A percentile compares a stretch with the other conserved stretches of the same genome.
These are phyloP conservation scores for Dryas drummondii DNA, from an alignment of 306 rosid species.

Conservation along the genomic window DNA sequence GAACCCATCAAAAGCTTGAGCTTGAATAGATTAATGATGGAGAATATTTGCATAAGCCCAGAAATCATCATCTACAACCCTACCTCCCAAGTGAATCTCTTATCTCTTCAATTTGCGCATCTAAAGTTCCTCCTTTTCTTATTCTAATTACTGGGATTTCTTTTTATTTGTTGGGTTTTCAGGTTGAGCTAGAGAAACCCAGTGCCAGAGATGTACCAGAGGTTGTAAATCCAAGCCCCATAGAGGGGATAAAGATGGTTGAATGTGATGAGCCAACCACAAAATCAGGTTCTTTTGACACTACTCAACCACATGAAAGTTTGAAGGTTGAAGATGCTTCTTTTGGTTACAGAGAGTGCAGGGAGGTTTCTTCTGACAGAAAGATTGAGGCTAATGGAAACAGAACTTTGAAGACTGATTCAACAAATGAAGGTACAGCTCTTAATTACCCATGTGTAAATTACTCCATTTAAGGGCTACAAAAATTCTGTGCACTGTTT, in stretches of 20 bases:
- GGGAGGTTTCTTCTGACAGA: constrained; percentile 8
- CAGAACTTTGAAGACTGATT: constrained; percentile 8
- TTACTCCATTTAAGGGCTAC: not conserved
- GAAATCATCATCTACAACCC: not conserved
- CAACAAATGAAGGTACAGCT: constrained; percentile 35
- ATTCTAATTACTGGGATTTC: not conserved
- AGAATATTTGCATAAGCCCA: not conserved
- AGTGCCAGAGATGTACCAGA: constrained; percentile 11
- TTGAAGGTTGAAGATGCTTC: constrained; percentile 20
- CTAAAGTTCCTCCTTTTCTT: too few relatives aligned
- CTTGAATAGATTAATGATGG: constrained; percentile 6
- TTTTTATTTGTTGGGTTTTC: constrained; percentile 3
- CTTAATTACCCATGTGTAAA: not conserved
- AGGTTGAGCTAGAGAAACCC: constrained; percentile 28
- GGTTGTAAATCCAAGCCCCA: constrained; percentile 20
- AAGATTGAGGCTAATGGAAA: constrained; percentile 8
- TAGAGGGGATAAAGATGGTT: constrained; percentile 4
- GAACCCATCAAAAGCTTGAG: not conserved
- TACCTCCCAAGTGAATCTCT: constrained; percentile 25
- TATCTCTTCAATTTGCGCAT: not conserved
- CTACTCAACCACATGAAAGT: not conserved
- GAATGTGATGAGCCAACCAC: constrained; percentile 5
- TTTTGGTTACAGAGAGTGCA: not conserved
- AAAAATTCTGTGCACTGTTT: not conserved
- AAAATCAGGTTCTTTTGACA: not conserved